Conservation (phyloP, 2,329 filamentous ascomycete genomes). For the Proliferodiscus dingleyae region DNA sequence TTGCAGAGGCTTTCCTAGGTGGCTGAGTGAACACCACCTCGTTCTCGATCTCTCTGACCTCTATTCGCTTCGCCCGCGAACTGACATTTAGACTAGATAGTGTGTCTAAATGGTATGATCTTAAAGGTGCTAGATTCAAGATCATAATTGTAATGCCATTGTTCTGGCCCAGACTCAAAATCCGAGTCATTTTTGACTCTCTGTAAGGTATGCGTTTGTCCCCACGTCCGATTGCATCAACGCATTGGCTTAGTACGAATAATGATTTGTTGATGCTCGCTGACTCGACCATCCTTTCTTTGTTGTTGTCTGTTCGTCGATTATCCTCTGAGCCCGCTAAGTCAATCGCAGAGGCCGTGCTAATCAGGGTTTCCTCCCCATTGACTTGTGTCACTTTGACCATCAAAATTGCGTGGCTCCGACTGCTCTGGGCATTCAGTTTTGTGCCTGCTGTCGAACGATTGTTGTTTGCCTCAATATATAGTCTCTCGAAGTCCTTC, state of each 20-base stretch:
- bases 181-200: conserved; percentile 92
- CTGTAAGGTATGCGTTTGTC: conserved; percentile 82
- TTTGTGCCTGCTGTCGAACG: conserved; percentile 86
- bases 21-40: conserved; percentile 82
- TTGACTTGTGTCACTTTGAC: conserved; percentile 81
- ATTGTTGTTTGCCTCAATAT: conserved; percentile 89
- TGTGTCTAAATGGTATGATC: conserved; percentile 89
- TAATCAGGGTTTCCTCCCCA: conserved; percentile 63
- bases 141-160: conserved; percentile 97
- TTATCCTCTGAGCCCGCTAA: conserved; percentile 95
- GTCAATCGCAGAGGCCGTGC: conserved; percentile 89
- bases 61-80: conserved; percentile 92
- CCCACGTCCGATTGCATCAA: conserved; percentile 80
- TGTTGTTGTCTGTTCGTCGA: conserved; percentile 86
- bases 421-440: conserved; percentile 84
- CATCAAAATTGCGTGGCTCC: conserved; percentile 85
- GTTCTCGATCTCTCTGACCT: conserved; percentile 92
- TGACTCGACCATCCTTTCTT: conserved; percentile 88
- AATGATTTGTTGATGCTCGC: conserved; percentile 97
- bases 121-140: conserved; percentile 84
- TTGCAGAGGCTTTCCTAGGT: conserved; percentile 46
- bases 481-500: conserved; percentile 84
- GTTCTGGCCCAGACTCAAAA: conserved; percentile 87
- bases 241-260: conserved; percentile 90
- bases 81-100: conserved; percentile 92